Percentiles rank a stretch among this genome's conserved stretches.
Evolutionary conservation across 176 grass and related monocot genomes (phyloP).

Genomic region (Themeda triandra): DNA sequence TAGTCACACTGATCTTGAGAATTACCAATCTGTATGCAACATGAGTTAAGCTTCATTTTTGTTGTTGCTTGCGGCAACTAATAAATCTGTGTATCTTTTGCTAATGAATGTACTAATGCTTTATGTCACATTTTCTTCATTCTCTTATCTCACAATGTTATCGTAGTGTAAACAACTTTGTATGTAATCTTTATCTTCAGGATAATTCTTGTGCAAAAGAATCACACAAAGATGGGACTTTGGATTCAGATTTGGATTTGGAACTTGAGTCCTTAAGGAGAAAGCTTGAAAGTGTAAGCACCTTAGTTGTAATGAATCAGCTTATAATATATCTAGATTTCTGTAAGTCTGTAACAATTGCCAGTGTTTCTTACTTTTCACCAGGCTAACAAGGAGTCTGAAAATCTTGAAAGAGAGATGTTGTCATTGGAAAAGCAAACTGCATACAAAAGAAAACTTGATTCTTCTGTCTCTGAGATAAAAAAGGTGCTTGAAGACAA

Average conservation of each 20-base stretch:
- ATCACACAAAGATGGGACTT: background rate
- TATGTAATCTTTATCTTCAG: constrained; percentile 16
- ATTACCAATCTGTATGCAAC: background rate
- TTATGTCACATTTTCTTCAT: constrained; percentile 15
- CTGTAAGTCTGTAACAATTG: constrained; percentile 20
- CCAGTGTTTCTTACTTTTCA: background rate
- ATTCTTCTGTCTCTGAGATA: constrained; percentile 44
- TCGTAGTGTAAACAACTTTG: background rate
- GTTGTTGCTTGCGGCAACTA: constrained; percentile 7
- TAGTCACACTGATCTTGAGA: constrained; percentile 3
- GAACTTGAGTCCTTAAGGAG: constrained; percentile 39
- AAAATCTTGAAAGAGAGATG: constrained; percentile 41
- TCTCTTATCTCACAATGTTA: background rate
- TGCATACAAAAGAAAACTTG: constrained; percentile 24
- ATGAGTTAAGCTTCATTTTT: constrained; percentile 4
- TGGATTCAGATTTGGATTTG: constrained; percentile 24
- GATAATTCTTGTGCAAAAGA: constrained; percentile 37
- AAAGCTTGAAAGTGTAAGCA: constrained; percentile 43
- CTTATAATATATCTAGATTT: constrained; percentile 13
- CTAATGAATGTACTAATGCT: constrained; percentile 17
- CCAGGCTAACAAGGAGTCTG: constrained; percentile 52
- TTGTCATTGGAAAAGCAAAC: constrained; percentile 43
- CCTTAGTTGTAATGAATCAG: background rate
- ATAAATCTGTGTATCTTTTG: background rate
- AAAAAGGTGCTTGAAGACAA: constrained; percentile 38